These are phyloP conservation scores for Poteriospumella lacustris DNA, from an alignment of 108 stramenopile genomes.

Conservation along the genomic window DNA sequence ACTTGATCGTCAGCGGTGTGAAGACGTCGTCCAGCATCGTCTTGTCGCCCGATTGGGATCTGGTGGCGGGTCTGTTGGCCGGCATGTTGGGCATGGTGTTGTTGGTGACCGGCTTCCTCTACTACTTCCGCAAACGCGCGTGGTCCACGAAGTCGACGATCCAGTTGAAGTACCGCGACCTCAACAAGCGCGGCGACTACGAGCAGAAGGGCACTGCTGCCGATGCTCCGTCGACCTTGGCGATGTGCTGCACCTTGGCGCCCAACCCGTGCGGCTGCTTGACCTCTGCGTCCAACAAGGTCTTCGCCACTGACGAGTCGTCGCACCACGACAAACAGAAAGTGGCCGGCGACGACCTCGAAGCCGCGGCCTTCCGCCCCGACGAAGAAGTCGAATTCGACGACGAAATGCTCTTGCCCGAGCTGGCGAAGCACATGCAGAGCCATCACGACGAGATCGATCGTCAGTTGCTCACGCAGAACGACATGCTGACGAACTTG, in stretches of 20 bases:
- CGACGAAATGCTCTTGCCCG: conserved; percentile 26
- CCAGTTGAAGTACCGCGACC: background rate
- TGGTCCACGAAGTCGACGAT: conserved; percentile 6
- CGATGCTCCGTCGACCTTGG: no score
- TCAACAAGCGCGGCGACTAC: conserved; percentile 21
- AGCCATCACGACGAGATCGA: conserved; percentile 28
- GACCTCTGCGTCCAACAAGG: background rate
- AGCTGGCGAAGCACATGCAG: conserved; percentile 28
- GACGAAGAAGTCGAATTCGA: conserved; percentile 15
- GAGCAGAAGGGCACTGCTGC: conserved; percentile 23
- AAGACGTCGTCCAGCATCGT: conserved; percentile 42
- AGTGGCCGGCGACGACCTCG: background rate
- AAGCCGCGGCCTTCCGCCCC: background rate
- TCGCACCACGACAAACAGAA: background rate
- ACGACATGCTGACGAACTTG: conserved; percentile 15
- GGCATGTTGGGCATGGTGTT: conserved; percentile 43
- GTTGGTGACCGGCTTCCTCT: conserved; percentile 42
- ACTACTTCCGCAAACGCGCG: conserved; percentile 49
- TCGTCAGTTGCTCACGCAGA: conserved; percentile 19
- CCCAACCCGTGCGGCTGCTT: no score
- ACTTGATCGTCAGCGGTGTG: conserved; percentile 44
- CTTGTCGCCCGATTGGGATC: conserved; percentile 57
- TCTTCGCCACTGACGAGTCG: background rate
- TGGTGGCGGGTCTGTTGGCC: conserved; percentile 44
- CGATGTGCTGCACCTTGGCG: no score